These are phyloP conservation scores for Hypoxylon sp. DNA, from an alignment of 2,329 filamentous ascomycete species.

Conservation along the genomic window DNA sequence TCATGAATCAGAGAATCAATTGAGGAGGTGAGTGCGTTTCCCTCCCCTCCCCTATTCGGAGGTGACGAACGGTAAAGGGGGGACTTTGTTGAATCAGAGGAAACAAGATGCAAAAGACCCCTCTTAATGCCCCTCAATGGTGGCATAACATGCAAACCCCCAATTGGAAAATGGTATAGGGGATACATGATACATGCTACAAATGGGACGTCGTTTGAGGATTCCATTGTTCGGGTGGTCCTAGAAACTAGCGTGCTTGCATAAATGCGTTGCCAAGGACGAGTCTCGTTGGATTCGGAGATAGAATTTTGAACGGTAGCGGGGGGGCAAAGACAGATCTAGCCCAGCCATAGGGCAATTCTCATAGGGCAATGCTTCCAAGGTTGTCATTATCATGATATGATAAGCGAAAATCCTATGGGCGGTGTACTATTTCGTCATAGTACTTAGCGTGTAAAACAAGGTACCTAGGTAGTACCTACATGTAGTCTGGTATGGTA, in stretches of 20 bases:
- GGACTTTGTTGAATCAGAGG: slow-evolving; percentile 12
- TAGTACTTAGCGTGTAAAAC: slow-evolving; percentile 3
- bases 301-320: slow-evolving; percentile 36
- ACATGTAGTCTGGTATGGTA: not conserved
- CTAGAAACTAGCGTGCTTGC: slow-evolving; percentile 22
- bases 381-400: slow-evolving; percentile 3
- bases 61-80: slow-evolving; percentile 11
- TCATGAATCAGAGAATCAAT: slow-evolving; percentile 1
- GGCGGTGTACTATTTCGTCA: slow-evolving; percentile 42
- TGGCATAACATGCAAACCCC: not conserved
- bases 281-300: slow-evolving; percentile 31
- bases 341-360: slow-evolving; percentile 29
- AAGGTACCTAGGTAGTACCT: too few relatives aligned
- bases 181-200: not conserved
- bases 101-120: slow-evolving; percentile 24
- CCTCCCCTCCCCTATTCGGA: slow-evolving; percentile 19
- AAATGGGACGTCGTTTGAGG: too few relatives aligned
- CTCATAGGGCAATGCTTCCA: not conserved
- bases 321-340: slow-evolving; percentile 7
- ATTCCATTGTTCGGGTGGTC: not conserved
- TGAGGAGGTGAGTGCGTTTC: slow-evolving; percentile 9
- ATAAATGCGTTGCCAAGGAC: slow-evolving; percentile 34
- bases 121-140: slow-evolving; percentile 30
- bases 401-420: slow-evolving; percentile 31
- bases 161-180: not conserved